These are phyloP conservation scores for Clavispora santaluciae DNA, from an alignment of 805 yeast species.

Conservation along the genomic window DNA sequence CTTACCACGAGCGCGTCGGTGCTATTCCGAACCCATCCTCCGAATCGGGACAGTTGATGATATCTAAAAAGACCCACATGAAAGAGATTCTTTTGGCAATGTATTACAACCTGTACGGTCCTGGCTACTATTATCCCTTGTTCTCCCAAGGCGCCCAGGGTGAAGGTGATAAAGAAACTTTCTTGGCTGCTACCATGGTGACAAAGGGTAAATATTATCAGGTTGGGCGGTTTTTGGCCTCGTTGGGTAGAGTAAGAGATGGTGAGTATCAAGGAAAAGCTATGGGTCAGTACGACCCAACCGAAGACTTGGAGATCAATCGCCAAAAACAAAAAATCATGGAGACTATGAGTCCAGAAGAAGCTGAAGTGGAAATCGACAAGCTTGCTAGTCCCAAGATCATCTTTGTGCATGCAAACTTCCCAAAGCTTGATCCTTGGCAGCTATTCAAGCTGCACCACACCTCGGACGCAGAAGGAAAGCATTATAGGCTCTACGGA, in stretches of 20 bases:
- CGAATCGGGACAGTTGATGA: slow-evolving; percentile 63
- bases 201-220: slow-evolving; percentile 48
- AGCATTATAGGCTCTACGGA: slow-evolving; percentile 55
- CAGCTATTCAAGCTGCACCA: slow-evolving; percentile 39
- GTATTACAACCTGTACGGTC: slow-evolving; percentile 58
- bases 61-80: slow-evolving; percentile 55
- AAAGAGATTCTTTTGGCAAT: slow-evolving; percentile 53
- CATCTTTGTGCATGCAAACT: slow-evolving; percentile 61
- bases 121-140: slow-evolving; percentile 37
- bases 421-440: slow-evolving; percentile 65
- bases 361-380: slow-evolving; percentile 3
- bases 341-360: slow-evolving; percentile 4
- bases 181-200: slow-evolving; percentile 61
- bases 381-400: slow-evolving; percentile 16
- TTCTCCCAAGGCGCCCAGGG: slow-evolving; percentile 50
- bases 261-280: slow-evolving; percentile 59
- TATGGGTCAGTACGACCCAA: slow-evolving; percentile 72
- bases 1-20: slow-evolving; percentile 63
- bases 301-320: slow-evolving; percentile 43
- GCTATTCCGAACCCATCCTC: slow-evolving; percentile 66
- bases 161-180: slow-evolving; percentile 82
- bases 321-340: slow-evolving; percentile 7
- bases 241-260: slow-evolving; percentile 42
- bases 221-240: slow-evolving; percentile 47
- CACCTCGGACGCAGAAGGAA: slow-evolving; percentile 37